These are phyloP conservation scores for Camelina laxa DNA, from an alignment of 345 rosid genomes.

Conservation along the genomic window DNA sequence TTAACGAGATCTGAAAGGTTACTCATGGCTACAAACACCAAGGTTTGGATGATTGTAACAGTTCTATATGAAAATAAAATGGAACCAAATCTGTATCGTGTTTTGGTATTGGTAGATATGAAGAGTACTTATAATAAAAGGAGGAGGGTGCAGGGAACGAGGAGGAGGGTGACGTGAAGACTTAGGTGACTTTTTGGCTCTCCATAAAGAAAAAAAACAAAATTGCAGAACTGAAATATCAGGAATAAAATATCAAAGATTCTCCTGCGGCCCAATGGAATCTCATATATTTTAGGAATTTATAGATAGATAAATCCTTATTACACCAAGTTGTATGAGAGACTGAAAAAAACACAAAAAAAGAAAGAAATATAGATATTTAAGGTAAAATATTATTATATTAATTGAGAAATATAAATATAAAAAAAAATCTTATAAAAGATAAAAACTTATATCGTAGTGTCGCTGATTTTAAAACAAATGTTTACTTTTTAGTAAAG, in stretches of 20 bases:
- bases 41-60: constrained; percentile 4
- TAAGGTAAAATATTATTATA: too few species aligned
- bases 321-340: too few species aligned
- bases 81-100: constrained; percentile 19
- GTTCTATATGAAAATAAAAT: not conserved
- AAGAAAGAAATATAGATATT: too few species aligned
- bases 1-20: constrained; percentile 72
- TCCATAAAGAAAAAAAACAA: not conserved
- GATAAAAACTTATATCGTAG: too few species aligned
- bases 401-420: too few species aligned
- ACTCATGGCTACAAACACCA: constrained; percentile 54
- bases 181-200: constrained; percentile 33
- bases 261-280: constrained; percentile 37
- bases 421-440: too few species aligned
- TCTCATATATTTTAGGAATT: constrained; percentile 10
- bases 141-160: constrained; percentile 23
- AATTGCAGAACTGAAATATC: not conserved
- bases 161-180: constrained; percentile 35
- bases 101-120: constrained; percentile 33
- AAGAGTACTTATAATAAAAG: constrained; percentile 40
- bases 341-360: too few species aligned
- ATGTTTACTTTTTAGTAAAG: too few species aligned
- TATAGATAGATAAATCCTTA: not conserved
- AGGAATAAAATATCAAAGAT: constrained; percentile 26
- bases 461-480: too few species aligned